Conservation (phyloP, 2,329 filamentous ascomycete genomes). For the Rutstroemia sp. region DNA sequence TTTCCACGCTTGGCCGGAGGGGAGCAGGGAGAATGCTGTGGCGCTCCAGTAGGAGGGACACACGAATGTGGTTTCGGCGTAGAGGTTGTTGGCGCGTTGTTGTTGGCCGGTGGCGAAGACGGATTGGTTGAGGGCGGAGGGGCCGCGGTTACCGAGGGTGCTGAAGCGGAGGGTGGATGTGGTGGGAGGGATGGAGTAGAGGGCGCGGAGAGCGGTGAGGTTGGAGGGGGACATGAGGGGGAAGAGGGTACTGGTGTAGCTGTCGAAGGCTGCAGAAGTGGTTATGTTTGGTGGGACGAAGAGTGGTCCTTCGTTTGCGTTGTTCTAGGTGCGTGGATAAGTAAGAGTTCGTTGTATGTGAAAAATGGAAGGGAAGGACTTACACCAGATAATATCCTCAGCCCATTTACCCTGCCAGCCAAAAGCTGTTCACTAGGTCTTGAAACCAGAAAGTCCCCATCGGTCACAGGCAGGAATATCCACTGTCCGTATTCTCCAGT, state of each 20-base stretch:
- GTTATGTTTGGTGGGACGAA: conserved; percentile 40
- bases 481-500: conserved; percentile 21
- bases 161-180: conserved; percentile 21
- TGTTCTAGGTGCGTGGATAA: conserved; percentile 29
- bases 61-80: conserved; percentile 41
- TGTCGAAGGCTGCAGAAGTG: conserved; percentile 33
- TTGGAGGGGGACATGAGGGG: conserved; percentile 35
- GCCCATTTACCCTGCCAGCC: conserved; percentile 27
- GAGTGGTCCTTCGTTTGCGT: conserved; percentile 41
- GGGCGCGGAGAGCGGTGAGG: conserved; percentile 23
- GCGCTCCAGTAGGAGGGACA: conserved; percentile 47
- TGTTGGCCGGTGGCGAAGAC: conserved; percentile 40
- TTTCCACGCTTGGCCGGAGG: conserved; percentile 29
- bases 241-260: conserved; percentile 35
- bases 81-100: conserved; percentile 35
- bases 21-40: conserved; percentile 30
- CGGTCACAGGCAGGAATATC: conserved; percentile 32
- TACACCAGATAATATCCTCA: conserved; percentile 17
- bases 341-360: background rate
- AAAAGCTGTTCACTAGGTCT: conserved; percentile 28
- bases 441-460: conserved; percentile 28
- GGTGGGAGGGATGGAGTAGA: conserved; percentile 20
- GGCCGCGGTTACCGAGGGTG: conserved; percentile 29
- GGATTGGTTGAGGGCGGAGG: conserved; percentile 37
- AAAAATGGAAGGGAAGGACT: background rate